These are phyloP conservation scores for Vanrija humicola DNA, from an alignment of 1,284 basidiomycete species.

Conservation along the genomic window DNA sequence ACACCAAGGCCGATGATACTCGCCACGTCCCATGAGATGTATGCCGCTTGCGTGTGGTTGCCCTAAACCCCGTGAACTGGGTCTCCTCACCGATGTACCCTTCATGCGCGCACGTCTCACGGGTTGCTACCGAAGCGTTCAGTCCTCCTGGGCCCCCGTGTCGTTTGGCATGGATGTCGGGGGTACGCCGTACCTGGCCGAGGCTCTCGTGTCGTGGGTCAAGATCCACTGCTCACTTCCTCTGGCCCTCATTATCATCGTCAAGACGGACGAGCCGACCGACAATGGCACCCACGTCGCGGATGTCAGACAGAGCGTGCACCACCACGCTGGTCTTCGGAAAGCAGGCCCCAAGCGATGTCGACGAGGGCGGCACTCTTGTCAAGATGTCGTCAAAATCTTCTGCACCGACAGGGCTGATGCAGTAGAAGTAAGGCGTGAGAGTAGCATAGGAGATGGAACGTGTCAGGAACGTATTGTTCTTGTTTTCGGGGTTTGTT, in stretches of 20 bases:
- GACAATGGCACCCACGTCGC: slow-evolving; percentile 27
- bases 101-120: slow-evolving; percentile 42
- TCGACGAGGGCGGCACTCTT: not conserved
- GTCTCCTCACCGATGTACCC: slow-evolving; percentile 25
- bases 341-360: slow-evolving; percentile 20
- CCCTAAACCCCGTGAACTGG: too few species aligned
- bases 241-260: slow-evolving; percentile 30
- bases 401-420: too few species aligned
- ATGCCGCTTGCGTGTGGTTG: too few species aligned
- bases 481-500: too few species aligned
- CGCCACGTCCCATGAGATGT: too few species aligned
- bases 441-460: too few species aligned
- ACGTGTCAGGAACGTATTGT: too few species aligned
- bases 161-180: slow-evolving; percentile 55
- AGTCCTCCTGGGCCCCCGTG: slow-evolving; percentile 48
- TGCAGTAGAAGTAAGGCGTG: too few species aligned
- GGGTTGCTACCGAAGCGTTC: slow-evolving; percentile 46
- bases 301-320: slow-evolving; percentile 8
- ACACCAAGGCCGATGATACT: too few species aligned
- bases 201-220: slow-evolving; percentile 31
- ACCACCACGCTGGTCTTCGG: slow-evolving; percentile 29
- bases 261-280: slow-evolving; percentile 9
- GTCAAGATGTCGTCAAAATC: too few species aligned
- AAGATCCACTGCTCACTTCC: slow-evolving; percentile 34
- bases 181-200: slow-evolving; percentile 32